Evolutionary conservation across 1,139 yeast species (phyloP).

Genomic region (Debaryomyces sp.): DNA sequence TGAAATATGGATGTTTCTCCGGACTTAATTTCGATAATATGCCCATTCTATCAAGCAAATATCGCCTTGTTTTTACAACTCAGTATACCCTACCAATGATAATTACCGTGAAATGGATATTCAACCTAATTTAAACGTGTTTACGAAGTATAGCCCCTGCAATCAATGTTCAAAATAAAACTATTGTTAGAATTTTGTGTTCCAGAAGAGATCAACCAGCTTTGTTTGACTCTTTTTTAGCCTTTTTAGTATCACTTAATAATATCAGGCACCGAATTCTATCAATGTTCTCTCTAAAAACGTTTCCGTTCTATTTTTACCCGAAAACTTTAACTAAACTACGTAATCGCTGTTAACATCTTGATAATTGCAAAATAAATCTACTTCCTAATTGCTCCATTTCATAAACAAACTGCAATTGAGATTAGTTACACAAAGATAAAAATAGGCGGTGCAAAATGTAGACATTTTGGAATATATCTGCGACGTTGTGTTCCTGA

Average conservation of each 20-base stretch:
- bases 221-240: neutral
- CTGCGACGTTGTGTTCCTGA: neutral
- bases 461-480: neutral
- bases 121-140: neutral
- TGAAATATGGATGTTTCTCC: conserved; percentile 11
- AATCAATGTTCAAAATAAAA: neutral
- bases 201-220: neutral
- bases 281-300: neutral
- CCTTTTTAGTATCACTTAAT: neutral
- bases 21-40: conserved; percentile 23
- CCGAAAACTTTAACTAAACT: neutral
- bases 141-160: neutral
- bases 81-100: neutral
- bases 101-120: neutral
- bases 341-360: neutral
- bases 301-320: neutral
- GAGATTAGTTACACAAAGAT: neutral
- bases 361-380: neutral
- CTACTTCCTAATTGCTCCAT: conserved; percentile 10
- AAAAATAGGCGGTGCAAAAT: conserved; percentile 5
- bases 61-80: neutral
- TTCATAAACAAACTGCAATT: conserved; percentile 7
- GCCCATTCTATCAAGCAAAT: conserved; percentile 17
- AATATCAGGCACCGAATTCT: neutral
- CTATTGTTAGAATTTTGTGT: neutral